A percentile compares a stretch with the other conserved stretches of the same genome.
phyloP scores from a whole-genome alignment of 202 grass and related monocot genomes.

The Eragrostis tef region DNA sequence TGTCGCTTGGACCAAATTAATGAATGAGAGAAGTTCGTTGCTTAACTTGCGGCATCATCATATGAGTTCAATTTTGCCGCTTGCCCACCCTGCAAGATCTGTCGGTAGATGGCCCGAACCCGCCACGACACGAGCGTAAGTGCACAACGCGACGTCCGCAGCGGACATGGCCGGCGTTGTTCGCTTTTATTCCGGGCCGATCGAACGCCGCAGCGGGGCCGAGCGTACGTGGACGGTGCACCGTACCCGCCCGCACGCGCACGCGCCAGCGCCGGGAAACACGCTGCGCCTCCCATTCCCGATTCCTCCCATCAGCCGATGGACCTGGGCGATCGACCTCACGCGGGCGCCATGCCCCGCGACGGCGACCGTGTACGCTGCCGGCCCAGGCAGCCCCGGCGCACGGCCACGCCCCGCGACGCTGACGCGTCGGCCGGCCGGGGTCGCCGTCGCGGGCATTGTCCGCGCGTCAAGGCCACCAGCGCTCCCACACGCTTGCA shows the following conservation, averaged over 20 bases:
- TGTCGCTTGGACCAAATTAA: conserved; percentile 12
- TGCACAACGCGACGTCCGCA: conserved; percentile 34
- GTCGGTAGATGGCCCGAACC: conserved; percentile 48
- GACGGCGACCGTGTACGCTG: conserved; percentile 55
- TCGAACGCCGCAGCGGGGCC: neutral
- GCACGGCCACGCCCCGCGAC: conserved; percentile 50
- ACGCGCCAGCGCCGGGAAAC: conserved; percentile 4
- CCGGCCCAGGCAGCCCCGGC: conserved; percentile 25
- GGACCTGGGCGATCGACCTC: neutral
- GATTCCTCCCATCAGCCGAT: conserved; percentile 15
- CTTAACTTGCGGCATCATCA: conserved; percentile 32
- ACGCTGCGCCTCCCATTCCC: neutral
- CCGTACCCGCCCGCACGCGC: neutral
- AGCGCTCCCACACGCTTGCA: conserved; percentile 38
- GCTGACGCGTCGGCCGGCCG: conserved; percentile 15
- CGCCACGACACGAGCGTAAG: conserved; percentile 45
- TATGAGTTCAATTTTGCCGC: neutral
- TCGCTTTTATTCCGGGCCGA: neutral
- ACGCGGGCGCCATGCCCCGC: neutral
- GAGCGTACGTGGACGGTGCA: neutral
- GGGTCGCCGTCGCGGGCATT: conserved; percentile 51
- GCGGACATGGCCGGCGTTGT: neutral
- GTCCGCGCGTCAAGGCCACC: conserved; percentile 55
- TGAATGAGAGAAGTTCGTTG: conserved; percentile 17
- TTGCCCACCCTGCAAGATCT: neutral